Evolutionary conservation across 2,329 filamentous ascomycete species (phyloP).

Genomic region (Emydomyces testavorans): DNA sequence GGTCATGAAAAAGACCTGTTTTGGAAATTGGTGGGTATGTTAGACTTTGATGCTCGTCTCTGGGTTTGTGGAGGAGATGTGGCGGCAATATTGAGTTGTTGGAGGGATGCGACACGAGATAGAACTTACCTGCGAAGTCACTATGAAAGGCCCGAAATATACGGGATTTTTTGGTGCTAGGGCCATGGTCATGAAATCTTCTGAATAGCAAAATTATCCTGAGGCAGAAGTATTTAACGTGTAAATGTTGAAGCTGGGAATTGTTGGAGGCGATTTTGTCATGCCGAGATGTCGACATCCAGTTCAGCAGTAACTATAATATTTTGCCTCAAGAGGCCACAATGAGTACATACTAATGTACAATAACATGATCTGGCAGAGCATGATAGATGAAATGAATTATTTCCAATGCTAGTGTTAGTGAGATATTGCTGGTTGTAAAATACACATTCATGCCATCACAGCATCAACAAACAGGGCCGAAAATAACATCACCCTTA

Average conservation of each 20-base stretch:
- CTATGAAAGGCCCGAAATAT: conserved; percentile 64
- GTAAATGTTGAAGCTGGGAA: neutral
- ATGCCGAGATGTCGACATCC: neutral
- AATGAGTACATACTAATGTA: no score
- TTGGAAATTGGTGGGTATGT: neutral
- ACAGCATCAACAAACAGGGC: neutral
- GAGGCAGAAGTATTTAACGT: no score
- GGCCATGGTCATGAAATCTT: conserved; percentile 15
- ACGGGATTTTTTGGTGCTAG: conserved; percentile 33
- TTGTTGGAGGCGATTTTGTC: neutral
- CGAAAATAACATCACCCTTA: no score
- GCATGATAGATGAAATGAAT: no score
- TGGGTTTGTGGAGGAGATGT: neutral
- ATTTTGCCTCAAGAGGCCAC: no score
- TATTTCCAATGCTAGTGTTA: no score
- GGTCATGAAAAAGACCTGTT: conserved; percentile 75
- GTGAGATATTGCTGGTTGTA: no score
- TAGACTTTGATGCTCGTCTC: neutral
- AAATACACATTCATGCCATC: neutral
- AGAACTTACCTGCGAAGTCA: conserved; percentile 57
- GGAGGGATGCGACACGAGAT: neutral
- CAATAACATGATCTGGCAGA: no score
- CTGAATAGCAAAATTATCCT: no score
- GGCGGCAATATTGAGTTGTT: neutral
- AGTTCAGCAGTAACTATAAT: neutral